Conservation (phyloP, 306 rosid species). For the Cucurbita moschata region DNA sequence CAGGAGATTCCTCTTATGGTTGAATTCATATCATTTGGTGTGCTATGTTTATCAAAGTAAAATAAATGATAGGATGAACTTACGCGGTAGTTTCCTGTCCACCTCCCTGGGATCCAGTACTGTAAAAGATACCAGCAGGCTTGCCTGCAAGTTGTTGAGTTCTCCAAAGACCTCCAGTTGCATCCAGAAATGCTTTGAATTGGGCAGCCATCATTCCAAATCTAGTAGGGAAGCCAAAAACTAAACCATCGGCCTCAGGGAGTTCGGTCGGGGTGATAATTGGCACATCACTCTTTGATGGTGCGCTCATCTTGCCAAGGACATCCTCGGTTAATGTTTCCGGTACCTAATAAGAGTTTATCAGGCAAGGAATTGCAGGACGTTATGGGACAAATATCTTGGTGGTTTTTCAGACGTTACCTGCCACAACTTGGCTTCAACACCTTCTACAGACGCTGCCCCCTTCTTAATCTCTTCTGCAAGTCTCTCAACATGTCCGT, state of each 20-base stretch:
- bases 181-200: slow-evolving; percentile 76
- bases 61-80: slow-evolving; percentile 9
- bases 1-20: background rate
- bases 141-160: slow-evolving; percentile 85
- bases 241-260: slow-evolving; percentile 72
- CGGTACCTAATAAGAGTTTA: slow-evolving; percentile 41
- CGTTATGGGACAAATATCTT: background rate
- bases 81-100: slow-evolving; percentile 99
- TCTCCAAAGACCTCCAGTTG: slow-evolving; percentile 88
- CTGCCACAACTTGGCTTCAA: slow-evolving; percentile 86
- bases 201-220: slow-evolving; percentile 99
- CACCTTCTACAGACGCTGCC: slow-evolving; percentile 80
- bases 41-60: background rate
- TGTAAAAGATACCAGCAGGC: slow-evolving; percentile 85
- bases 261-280: slow-evolving; percentile 62
- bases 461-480: slow-evolving; percentile 85
- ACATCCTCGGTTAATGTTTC: slow-evolving; percentile 64
- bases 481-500: slow-evolving; percentile 85
- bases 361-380: background rate
- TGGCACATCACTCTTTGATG: slow-evolving; percentile 71
- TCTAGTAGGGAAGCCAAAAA: slow-evolving; percentile 92
- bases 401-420: slow-evolving; percentile 14
- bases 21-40: background rate
- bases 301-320: slow-evolving; percentile 91
- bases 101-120: slow-evolving; percentile 96